These are phyloP conservation scores for Neurospora cerealis DNA, from an alignment of 495 filamentous ascomycete species.

Conservation along the genomic window DNA sequence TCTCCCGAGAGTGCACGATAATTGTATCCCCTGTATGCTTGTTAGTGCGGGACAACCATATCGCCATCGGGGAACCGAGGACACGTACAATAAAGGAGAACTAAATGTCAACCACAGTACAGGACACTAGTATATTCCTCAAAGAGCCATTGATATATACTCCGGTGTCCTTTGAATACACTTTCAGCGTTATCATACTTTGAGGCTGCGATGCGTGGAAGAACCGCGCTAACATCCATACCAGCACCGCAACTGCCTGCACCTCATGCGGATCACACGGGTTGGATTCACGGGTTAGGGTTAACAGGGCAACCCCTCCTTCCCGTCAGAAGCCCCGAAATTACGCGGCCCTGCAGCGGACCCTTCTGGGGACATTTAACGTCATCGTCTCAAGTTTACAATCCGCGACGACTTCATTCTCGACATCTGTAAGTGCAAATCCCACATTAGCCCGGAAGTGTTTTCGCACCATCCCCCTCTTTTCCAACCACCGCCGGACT, in stretches of 20 bases:
- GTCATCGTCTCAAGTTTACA: not conserved
- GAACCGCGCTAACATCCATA: not conserved
- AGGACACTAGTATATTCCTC: rapidly evolving
- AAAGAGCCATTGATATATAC: not conserved
- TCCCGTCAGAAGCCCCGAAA: not conserved
- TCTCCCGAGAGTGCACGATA: not conserved
- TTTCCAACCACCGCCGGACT: not conserved
- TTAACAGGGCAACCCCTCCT: not conserved
- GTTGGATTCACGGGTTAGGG: not conserved
- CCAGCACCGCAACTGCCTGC: not conserved
- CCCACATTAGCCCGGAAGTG: not conserved
- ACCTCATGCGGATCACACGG: too few relatives aligned
- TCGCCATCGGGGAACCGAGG: not conserved
- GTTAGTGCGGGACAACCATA: not conserved
- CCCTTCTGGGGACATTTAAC: not conserved
- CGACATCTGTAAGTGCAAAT: not conserved
- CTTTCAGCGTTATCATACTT: not conserved
- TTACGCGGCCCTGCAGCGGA: not conserved
- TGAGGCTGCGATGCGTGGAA: not conserved
- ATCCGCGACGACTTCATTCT: not conserved
- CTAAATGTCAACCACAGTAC: not conserved
- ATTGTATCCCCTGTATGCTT: not conserved
- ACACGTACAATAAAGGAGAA: not conserved
- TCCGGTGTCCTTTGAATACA: not conserved
- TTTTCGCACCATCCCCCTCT: not conserved